Conservation (phyloP, 306 rosid genomes). For the Glycine tomentella region DNA sequence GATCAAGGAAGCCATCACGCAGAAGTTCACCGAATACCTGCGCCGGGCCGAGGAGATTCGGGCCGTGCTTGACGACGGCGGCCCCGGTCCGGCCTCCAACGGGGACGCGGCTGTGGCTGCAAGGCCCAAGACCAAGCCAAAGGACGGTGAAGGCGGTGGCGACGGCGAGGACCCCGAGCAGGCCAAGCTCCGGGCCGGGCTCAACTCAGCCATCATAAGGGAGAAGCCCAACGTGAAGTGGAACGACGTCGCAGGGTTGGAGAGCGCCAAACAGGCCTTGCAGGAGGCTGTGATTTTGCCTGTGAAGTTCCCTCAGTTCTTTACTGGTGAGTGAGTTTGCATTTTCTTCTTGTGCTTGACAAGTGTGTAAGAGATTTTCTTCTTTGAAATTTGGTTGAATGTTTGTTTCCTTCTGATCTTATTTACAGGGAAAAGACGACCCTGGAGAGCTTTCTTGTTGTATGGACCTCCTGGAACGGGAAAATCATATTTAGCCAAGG, state of each 20-base stretch:
- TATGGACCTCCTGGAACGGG: constrained; percentile 99
- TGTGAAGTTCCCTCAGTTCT: constrained; percentile 96
- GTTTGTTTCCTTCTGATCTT: constrained; percentile 11
- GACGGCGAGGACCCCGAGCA: constrained; percentile 96
- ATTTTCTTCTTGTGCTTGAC: background rate
- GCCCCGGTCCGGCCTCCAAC: constrained; percentile 89
- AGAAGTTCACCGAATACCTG: constrained; percentile 92
- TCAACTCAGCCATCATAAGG: constrained; percentile 87
- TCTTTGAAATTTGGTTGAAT: constrained; percentile 6
- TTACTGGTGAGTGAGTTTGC: constrained; percentile 66
- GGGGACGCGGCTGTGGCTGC: constrained; percentile 95
- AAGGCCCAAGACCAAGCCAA: constrained; percentile 84
- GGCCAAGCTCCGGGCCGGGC: constrained; percentile 83
- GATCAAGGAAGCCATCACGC: constrained; percentile 93
- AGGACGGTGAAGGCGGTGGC: constrained; percentile 74
- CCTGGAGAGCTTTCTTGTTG: constrained; percentile 94
- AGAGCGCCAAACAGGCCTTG: constrained; percentile 94
- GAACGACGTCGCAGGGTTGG: constrained; percentile 98
- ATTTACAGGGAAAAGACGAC: constrained; percentile 80
- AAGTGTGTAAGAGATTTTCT: background rate
- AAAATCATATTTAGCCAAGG: constrained; percentile 98
- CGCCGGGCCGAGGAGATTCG: constrained; percentile 99
- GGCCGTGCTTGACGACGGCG: constrained; percentile 85
- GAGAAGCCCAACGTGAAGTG: constrained; percentile 97
- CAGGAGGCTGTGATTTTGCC: constrained; percentile 99